Conservation (phyloP, 495 filamentous ascomycete genomes). For the Pyronema omphalodes region DNA sequence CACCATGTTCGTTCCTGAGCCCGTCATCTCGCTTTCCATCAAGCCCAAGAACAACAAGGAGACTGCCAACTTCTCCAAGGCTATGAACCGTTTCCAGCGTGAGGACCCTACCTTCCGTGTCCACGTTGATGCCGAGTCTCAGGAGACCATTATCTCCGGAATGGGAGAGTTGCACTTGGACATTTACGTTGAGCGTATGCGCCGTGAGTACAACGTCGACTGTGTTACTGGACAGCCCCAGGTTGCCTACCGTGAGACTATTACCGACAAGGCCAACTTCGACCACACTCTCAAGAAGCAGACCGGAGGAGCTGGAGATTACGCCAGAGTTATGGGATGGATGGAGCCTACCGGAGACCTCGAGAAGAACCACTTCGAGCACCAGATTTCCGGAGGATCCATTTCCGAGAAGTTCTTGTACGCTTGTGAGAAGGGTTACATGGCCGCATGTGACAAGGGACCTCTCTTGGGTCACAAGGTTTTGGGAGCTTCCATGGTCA, state of each 20-base stretch:
- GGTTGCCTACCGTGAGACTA: conserved; percentile 93
- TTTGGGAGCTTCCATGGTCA: conserved; percentile 70
- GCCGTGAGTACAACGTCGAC: conserved; percentile 89
- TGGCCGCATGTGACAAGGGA: conserved; percentile 65
- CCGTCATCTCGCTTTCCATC: conserved; percentile 94
- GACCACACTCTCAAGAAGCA: conserved; percentile 94
- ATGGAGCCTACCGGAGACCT: conserved; percentile 67
- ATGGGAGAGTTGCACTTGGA: conserved; percentile 97
- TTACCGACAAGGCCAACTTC: conserved; percentile 56
- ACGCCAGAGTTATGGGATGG: conserved; percentile 77
- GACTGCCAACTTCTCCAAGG: conserved; percentile 86
- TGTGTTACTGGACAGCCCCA: conserved; percentile 91
- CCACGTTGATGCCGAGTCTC: conserved; percentile 69
- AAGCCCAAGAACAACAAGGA: conserved; percentile 91
- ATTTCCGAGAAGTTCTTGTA: conserved; percentile 94
- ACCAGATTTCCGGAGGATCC: conserved; percentile 68
- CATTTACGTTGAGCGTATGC: conserved; percentile 97
- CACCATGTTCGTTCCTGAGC: conserved; percentile 97
- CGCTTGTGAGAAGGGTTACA: conserved; percentile 93
- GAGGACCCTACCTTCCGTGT: conserved; percentile 98
- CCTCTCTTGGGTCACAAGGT: conserved; percentile 88
- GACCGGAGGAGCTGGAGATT: conserved; percentile 91
- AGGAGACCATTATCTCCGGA: conserved; percentile 92
- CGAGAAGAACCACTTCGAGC: conserved; percentile 66
- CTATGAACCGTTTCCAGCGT: conserved; percentile 95